Conservation (phyloP, 768 basidiomycete species). For the Pisolithus marmoratus region DNA sequence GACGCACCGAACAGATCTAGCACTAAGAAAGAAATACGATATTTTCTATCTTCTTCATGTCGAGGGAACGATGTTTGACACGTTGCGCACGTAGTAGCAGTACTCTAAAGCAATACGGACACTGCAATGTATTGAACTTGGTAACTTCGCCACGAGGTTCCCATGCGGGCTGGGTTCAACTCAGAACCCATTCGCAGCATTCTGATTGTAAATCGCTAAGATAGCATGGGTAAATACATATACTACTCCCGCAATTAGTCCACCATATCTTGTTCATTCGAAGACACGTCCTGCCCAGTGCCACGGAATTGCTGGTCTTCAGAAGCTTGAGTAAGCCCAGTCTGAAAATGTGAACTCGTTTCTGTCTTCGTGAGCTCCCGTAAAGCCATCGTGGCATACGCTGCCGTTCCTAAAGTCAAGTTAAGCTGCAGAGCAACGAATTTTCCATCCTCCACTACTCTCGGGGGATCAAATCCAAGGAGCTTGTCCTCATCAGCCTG, state of each 20-base stretch:
- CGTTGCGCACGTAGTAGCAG: too few relatives aligned
- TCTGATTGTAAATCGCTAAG: too few relatives aligned
- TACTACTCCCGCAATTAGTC: not conserved
- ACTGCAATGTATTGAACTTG: too few relatives aligned
- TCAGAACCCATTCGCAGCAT: too few relatives aligned
- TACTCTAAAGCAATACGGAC: too few relatives aligned
- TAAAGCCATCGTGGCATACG: constrained; percentile 98
- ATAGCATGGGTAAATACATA: not conserved
- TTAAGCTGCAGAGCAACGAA: constrained; percentile 86
- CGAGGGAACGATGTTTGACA: not conserved
- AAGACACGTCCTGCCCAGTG: constrained; percentile 23
- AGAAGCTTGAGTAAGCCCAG: constrained; percentile 64
- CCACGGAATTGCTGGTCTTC: constrained; percentile 82
- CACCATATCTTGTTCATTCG: constrained; percentile 8
- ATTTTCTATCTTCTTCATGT: constrained; percentile 65
- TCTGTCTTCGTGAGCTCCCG: constrained; percentile 94
- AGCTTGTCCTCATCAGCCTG: constrained; percentile 95
- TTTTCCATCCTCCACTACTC: constrained; percentile 61
- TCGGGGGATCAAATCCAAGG: constrained; percentile 72
- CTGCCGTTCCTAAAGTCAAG: constrained; percentile 81
- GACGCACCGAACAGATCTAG: constrained; percentile 75
- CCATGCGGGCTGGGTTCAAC: too few relatives aligned
- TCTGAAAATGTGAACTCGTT: constrained; percentile 89
- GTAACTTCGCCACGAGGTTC: too few relatives aligned
- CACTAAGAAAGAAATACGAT: constrained; percentile 84